A percentile compares a stretch with the other conserved stretches of the same genome.
Conservation (phyloP, 225 moss, liverwort and hornwort species). For the Asterella californica region DNA sequence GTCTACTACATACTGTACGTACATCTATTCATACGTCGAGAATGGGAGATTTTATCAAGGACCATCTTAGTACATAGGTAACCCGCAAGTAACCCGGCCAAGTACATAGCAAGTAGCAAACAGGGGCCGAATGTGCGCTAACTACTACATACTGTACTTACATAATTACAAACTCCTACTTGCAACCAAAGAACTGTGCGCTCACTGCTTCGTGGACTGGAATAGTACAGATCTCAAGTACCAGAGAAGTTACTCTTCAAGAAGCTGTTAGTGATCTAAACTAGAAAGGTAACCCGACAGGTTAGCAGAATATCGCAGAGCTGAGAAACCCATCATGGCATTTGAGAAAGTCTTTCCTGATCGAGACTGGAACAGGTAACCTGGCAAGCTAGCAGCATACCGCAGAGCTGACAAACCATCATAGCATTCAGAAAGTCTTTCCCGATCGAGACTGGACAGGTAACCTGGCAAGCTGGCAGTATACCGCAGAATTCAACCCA, state of each 20-base stretch:
- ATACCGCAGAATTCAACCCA: too few species aligned
- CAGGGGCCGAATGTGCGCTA: too few species aligned
- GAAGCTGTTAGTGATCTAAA: neutral
- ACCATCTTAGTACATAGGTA: too few species aligned
- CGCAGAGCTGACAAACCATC: neutral
- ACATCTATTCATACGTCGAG: too few species aligned
- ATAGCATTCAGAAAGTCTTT: conserved; percentile 1
- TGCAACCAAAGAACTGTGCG: neutral
- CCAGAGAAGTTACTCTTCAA: neutral
- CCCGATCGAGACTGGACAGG: neutral
- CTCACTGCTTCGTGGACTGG: neutral
- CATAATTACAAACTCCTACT: neutral
- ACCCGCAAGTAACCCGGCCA: too few species aligned
- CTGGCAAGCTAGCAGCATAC: neutral
- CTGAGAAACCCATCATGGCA: neutral
- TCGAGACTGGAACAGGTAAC: neutral
- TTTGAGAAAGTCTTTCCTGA: neutral
- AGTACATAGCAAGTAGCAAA: too few species aligned
- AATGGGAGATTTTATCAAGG: too few species aligned
- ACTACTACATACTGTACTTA: neutral
- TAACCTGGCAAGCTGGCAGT: neutral
- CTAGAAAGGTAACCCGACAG: neutral
- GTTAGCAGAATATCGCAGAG: neutral
- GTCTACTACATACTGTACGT: neutral
- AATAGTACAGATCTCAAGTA: neutral